Base-by-base conservation (phyloP, 345 rosid species). In the Euclidium syriacum region DNA sequence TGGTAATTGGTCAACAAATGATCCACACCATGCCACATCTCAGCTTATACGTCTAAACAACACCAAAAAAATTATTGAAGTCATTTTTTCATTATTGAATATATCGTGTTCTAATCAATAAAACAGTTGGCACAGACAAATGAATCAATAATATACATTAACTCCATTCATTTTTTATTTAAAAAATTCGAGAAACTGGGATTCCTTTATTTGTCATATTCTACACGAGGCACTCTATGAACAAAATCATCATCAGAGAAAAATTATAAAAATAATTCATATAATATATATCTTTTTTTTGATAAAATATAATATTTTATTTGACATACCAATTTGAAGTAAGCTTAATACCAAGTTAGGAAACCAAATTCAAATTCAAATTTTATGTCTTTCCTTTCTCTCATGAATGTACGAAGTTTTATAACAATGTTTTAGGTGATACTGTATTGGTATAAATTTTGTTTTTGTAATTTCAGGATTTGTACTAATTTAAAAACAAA, bases 1-100 rank as follows among this genome's bases (percentile, higher is more conserved):
- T 70, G 41, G 43, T 54, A 58, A 70, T 39, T 62, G 43, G 58
- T 62, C 64, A 54, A 62, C 69, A 52, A 52, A 25, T 61, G 73
- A 69, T 52, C 55, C 49, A 60, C 26, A 69, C 55, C 40, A 43
- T 60, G 42, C 64, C 60, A 68, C 59, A 68, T 10, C 50, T 32
- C 65, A 50, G 41, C 35, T 30, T 58, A 22, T 58, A 68, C 41
- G 44, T 59, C 29, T 10, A 20, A 1, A 11, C 11, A 12, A 41
- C n/a, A 19, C 19, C 30, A 25, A 10, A 43, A 15, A 3, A 3
- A 40, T 52, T 7, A 39, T 19, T 39, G 20, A 61, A 70, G 64
- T 70, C 58, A 70, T 1, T 36, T 11, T 42, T 23, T 51, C 29
- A 60, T 60, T 15, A 60, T 64, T 42, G 52, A 32, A 11, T 44